Evolutionary conservation across 2,329 filamentous ascomycete genomes (phyloP).

Genomic region (Botrytis aclada): DNA sequence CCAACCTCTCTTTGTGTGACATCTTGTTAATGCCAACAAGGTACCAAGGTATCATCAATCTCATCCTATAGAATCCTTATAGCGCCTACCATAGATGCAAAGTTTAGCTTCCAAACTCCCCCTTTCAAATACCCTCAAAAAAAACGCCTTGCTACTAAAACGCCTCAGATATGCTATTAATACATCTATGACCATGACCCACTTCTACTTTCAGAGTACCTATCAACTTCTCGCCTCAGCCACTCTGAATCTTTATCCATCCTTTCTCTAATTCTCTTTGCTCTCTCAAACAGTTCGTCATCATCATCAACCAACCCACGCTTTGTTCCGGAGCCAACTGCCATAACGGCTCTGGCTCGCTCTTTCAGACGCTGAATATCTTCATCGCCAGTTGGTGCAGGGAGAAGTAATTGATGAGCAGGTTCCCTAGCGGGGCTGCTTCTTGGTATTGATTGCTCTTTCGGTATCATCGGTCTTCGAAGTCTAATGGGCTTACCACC

Average conservation of each 20-base stretch:
- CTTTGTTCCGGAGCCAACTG: conserved; percentile 24
- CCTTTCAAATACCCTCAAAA: conserved; percentile 9
- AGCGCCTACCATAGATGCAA: conserved; percentile 28
- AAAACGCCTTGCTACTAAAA: conserved; percentile 11
- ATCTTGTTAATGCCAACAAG: conserved; percentile 21
- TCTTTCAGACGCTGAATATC: conserved; percentile 31
- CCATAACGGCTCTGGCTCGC: conserved; percentile 30
- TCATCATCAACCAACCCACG: conserved; percentile 28
- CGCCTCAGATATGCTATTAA: conserved; percentile 19
- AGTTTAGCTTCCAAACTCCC: conserved; percentile 17
- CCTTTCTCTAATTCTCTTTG: conserved; percentile 37
- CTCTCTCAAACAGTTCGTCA: conserved; percentile 36
- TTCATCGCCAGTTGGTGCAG: conserved; percentile 20
- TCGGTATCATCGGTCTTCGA: conserved; percentile 13
- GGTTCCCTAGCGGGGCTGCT: conserved; percentile 29
- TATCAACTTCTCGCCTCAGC: conserved; percentile 32
- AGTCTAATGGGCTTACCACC: conserved; percentile 27
- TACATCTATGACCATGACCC: conserved; percentile 29
- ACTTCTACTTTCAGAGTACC: conserved; percentile 30
- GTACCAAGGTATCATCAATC: conserved; percentile 21
- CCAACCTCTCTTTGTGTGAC: not conserved
- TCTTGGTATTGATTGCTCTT: conserved; percentile 22
- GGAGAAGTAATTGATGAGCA: conserved; percentile 6
- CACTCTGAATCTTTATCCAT: conserved; percentile 38
- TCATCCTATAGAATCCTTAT: conserved; percentile 19